These are phyloP conservation scores for Marchantia paleacea DNA, from an alignment of 225 moss, liverwort and hornwort genomes.

Conservation along the genomic window DNA sequence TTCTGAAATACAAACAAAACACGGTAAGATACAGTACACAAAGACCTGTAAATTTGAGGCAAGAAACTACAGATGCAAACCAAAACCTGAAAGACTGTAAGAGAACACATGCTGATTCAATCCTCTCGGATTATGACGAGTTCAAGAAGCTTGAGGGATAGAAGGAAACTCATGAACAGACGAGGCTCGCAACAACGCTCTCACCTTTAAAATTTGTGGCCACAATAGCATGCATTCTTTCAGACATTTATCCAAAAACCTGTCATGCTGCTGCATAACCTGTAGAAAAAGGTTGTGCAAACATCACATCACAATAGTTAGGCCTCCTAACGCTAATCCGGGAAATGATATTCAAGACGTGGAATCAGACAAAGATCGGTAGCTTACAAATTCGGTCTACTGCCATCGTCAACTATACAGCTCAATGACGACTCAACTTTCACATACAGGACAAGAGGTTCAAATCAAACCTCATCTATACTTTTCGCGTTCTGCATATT, in stretches of 20 bases:
- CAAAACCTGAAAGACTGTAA: background rate
- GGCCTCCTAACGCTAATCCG: too few relatives aligned
- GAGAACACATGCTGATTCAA: background rate
- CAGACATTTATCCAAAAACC: conserved; percentile 87
- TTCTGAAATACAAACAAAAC: conserved; percentile 43
- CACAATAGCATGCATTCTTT: conserved; percentile 88
- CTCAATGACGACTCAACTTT: too few relatives aligned
- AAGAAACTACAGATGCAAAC: background rate
- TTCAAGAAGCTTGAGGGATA: background rate
- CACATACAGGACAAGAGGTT: background rate
- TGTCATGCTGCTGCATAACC: conserved; percentile 95
- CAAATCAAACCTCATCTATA: conserved; percentile 69
- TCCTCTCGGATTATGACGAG: background rate
- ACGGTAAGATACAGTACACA: background rate
- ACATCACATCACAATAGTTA: too few relatives aligned
- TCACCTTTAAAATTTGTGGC: conserved; percentile 89
- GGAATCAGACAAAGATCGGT: too few relatives aligned
- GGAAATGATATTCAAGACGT: too few relatives aligned
- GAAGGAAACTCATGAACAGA: background rate
- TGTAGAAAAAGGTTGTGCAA: conserved; percentile 15
- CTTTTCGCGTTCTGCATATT: conserved; percentile 83
- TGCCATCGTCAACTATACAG: too few relatives aligned
- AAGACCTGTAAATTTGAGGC: background rate
- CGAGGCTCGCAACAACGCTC: background rate
- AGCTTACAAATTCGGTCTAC: too few relatives aligned